Percentiles rank a stretch among this genome's conserved stretches.
Conservation (phyloP, 805 yeast genomes). For the Phaffomyces thermotolerans region DNA sequence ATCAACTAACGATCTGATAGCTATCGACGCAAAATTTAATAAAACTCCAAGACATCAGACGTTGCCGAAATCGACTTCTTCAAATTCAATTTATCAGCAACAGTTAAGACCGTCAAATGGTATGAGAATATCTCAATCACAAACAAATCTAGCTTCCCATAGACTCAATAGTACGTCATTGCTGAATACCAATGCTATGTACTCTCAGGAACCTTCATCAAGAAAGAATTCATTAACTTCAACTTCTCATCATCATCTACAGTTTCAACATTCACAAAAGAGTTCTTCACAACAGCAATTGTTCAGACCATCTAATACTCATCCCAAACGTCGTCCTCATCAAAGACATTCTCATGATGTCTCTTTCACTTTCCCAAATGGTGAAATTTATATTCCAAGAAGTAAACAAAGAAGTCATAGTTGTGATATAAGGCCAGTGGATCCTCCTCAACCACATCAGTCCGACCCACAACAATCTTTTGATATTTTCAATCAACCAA, state of each 20-base stretch:
- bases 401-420: conserved; percentile 18
- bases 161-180: background rate
- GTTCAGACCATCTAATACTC: background rate
- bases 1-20: conserved; percentile 19
- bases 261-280: background rate
- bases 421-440: conserved; percentile 9
- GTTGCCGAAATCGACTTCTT: conserved; percentile 1
- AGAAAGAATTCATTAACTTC: conserved; percentile 3
- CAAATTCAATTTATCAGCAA: background rate
- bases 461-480: background rate
- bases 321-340: conserved; percentile 5
- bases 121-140: background rate
- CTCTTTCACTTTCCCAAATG: conserved; percentile 25
- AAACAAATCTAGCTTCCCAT: conserved; percentile 1
- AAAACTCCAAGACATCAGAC: background rate
- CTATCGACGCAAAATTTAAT: conserved; percentile 5
- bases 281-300: background rate
- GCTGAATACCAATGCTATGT: conserved; percentile 2
- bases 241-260: background rate
- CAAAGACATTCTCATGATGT: conserved; percentile 9
- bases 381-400: conserved; percentile 25
- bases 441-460: background rate
- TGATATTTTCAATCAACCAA: background rate
- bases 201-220: background rate
- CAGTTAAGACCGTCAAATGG: conserved; percentile 4